These are phyloP conservation scores for Tylopilus felleus DNA, from an alignment of 768 basidiomycete species.

Conservation along the genomic window DNA sequence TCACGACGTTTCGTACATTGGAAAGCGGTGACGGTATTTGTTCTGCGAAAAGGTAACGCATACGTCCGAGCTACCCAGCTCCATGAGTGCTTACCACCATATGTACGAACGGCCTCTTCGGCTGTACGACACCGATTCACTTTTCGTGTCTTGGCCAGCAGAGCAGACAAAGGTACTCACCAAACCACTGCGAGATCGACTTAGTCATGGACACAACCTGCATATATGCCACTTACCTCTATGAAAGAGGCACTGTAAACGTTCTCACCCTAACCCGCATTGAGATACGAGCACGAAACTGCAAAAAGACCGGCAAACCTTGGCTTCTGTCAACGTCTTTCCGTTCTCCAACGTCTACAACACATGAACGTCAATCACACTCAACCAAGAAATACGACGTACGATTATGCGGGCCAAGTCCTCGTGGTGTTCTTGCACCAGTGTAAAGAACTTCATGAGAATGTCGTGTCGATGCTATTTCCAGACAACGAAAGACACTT, in stretches of 20 bases:
- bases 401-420: slow-evolving; percentile 88
- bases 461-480: slow-evolving; percentile 76
- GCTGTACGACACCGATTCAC: slow-evolving; percentile 43
- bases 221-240: slow-evolving; percentile 49
- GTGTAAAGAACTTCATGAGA: slow-evolving; percentile 68
- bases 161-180: slow-evolving; percentile 36
- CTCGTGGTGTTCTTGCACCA: slow-evolving; percentile 82
- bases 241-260: slow-evolving; percentile 82
- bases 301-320: slow-evolving; percentile 40
- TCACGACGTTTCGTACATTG: slow-evolving; percentile 75
- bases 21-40: slow-evolving; percentile 75
- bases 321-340: slow-evolving; percentile 81
- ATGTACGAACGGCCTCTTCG: slow-evolving; percentile 87
- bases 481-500: not conserved
- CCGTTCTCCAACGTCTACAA: slow-evolving; percentile 91
- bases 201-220: not conserved
- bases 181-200: slow-evolving; percentile 64
- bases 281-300: not conserved
- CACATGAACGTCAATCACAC: slow-evolving; percentile 7
- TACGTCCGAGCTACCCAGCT: not conserved
- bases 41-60: slow-evolving; percentile 41
- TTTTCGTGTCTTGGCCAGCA: not conserved
- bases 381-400: slow-evolving; percentile 25
- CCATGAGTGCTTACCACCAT: slow-evolving; percentile 61
- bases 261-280: slow-evolving; percentile 62